These are phyloP conservation scores for Thymus quinquecostatus DNA, from an alignment of 257 asterid genomes.

Conservation along the genomic window DNA sequence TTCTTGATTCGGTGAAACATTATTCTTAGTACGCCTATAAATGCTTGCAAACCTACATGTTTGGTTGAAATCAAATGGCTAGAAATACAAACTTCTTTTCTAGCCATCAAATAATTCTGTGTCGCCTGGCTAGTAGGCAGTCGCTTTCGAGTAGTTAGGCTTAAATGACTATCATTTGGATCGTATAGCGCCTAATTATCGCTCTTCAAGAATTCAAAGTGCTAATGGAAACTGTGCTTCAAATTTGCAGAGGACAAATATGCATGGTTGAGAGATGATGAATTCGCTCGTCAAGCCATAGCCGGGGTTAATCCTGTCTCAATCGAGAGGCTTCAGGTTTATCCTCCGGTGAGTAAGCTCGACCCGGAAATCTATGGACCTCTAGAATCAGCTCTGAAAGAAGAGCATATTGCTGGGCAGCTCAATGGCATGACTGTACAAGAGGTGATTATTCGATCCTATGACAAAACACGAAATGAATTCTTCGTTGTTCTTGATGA, in stretches of 20 bases:
- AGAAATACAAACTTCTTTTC: no score
- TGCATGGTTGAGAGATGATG: slow-evolving; percentile 97
- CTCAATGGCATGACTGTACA: slow-evolving; percentile 88
- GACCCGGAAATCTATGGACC: slow-evolving; percentile 80
- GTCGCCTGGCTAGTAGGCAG: no score
- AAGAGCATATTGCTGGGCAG: slow-evolving; percentile 75
- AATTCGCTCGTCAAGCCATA: slow-evolving; percentile 85
- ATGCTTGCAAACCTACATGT: no score
- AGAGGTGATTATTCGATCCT: slow-evolving; percentile 50
- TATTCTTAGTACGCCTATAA: background rate
- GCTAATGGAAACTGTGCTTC: background rate
- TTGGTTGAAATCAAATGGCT: no score
- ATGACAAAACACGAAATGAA: background rate
- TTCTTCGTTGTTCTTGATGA: background rate
- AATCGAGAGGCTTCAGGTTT: slow-evolving; percentile 73
- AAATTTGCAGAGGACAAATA: slow-evolving; percentile 75
- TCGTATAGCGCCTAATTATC: slow-evolving; percentile 10
- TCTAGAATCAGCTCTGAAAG: slow-evolving; percentile 80
- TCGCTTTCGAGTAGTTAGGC: no score
- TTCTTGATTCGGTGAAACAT: background rate
- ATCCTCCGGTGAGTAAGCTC: slow-evolving; percentile 87
- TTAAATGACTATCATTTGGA: background rate
- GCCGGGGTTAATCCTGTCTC: slow-evolving; percentile 91
- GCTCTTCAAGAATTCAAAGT: background rate
- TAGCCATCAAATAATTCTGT: no score